These are phyloP conservation scores for Barbatosphaeria neglecta DNA, from an alignment of 495 filamentous ascomycete genomes.

Conservation along the genomic window DNA sequence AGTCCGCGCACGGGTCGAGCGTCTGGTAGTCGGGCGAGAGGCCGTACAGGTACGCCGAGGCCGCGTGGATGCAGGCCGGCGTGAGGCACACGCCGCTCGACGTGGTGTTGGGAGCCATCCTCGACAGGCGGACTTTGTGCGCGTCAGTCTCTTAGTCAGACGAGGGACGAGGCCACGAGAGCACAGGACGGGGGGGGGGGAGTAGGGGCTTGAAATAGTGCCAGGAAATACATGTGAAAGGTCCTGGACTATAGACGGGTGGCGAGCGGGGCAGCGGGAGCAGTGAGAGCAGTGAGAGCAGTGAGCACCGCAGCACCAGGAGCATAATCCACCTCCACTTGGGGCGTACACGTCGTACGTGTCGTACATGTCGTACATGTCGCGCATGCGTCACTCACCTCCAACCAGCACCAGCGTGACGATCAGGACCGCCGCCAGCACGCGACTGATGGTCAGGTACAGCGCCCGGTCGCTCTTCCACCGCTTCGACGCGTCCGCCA, in stretches of 20 bases:
- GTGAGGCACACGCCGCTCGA: conserved; percentile 37
- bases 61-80: conserved; percentile 55
- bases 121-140: background rate
- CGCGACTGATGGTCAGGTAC: background rate
- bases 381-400: too few relatives aligned
- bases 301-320: too few relatives aligned
- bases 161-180: background rate
- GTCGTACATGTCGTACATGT: too few relatives aligned
- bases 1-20: conserved; percentile 58
- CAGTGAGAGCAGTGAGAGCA: too few relatives aligned
- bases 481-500: too few relatives aligned
- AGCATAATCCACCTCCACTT: too few relatives aligned
- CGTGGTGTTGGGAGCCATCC: background rate
- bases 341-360: background rate
- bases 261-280: background rate
- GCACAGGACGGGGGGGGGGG: background rate
- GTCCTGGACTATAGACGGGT: background rate
- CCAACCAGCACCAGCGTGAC: background rate
- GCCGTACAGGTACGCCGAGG: conserved; percentile 54
- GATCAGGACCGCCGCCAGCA: background rate
- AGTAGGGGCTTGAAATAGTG: background rate
- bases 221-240: background rate
- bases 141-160: background rate
- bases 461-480: background rate
- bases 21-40: conserved; percentile 51